Percentiles rank a stretch among this genome's conserved stretches.
phyloP scores from a whole-genome alignment of 345 rosid genomes.

The Syzygium oleosum region DNA sequence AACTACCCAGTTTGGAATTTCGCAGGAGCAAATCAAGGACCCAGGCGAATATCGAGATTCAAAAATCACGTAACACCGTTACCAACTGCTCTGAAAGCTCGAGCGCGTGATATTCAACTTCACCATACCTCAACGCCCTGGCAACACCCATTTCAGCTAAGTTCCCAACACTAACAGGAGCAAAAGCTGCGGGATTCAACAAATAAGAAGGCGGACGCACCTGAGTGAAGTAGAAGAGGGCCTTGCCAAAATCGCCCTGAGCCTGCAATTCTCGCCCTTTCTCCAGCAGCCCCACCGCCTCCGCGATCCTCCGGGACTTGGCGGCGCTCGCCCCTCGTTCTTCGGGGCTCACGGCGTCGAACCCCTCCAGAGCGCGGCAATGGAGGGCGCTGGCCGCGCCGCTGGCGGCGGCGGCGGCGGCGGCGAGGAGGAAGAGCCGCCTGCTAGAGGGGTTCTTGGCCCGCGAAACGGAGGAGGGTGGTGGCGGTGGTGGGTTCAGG shows the following conservation, averaged over 20 bases:
- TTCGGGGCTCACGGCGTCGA: conserved; percentile 24
- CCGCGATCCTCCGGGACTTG: conserved; percentile 22
- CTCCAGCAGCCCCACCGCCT: conserved; percentile 37
- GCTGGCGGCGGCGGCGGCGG: background rate
- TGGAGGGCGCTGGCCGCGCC: background rate
- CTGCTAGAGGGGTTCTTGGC: conserved; percentile 2
- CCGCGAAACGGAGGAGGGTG: background rate
- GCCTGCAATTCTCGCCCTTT: conserved; percentile 47
- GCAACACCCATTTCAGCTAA: background rate
- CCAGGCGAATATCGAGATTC: background rate
- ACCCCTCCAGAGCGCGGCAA: conserved; percentile 15
- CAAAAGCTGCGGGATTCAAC: background rate
- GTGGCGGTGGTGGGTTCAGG: conserved; percentile 3
- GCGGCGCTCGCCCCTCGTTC: conserved; percentile 24
- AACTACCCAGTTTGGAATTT: background rate
- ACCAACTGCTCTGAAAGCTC: background rate
- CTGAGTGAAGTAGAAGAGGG: conserved; percentile 49
- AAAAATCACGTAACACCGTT: background rate
- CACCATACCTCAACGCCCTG: background rate
- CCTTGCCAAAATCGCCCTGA: conserved; percentile 35
- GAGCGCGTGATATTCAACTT: background rate
- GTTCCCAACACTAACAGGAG: background rate
- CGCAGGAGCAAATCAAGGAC: background rate
- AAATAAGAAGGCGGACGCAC: conserved; percentile 1
- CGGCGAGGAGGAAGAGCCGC: conserved; percentile 19